phyloP scores from a whole-genome alignment of 1,284 basidiomycete genomes.

The Paramarasmius palmivorus region DNA sequence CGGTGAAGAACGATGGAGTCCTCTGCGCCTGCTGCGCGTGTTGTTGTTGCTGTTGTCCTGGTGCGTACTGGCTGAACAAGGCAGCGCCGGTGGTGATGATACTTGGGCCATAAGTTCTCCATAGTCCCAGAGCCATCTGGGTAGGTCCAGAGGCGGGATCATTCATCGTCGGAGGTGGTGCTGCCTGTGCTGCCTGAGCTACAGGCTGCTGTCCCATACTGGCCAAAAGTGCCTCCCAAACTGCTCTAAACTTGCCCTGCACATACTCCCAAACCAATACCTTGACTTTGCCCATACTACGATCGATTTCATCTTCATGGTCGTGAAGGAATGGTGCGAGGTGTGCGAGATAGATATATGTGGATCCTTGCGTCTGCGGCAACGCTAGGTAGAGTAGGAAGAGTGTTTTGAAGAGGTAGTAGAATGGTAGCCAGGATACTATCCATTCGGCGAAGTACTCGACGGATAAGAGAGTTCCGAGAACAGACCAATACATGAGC shows the following conservation, averaged over 20 bases:
- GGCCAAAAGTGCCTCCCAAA: constrained; percentile 61
- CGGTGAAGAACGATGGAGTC: constrained; percentile 5
- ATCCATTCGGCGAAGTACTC: constrained; percentile 83
- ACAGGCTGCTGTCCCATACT: constrained; percentile 42
- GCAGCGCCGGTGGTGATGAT: constrained; percentile 67
- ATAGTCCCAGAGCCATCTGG: constrained; percentile 63
- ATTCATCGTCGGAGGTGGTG: constrained; percentile 40
- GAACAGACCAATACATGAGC: constrained; percentile 90
- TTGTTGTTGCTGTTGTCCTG: constrained; percentile 24
- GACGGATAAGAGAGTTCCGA: constrained; percentile 72
- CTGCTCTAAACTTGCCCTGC: constrained; percentile 57
- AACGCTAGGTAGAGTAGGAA: constrained; percentile 88
- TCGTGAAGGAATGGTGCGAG: constrained; percentile 77
- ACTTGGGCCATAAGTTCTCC: constrained; percentile 73
- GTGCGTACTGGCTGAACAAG: constrained; percentile 50
- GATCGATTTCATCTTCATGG: constrained; percentile 82
- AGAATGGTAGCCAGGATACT: constrained; percentile 88
- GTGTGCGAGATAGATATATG: constrained; percentile 75
- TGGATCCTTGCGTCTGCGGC: constrained; percentile 86
- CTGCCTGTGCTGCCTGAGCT: constrained; percentile 28
- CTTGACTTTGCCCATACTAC: constrained; percentile 63
- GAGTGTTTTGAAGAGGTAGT: constrained; percentile 81
- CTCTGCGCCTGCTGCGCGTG: not conserved
- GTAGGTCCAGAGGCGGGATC: constrained; percentile 65
- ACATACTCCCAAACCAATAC: constrained; percentile 61